Base-by-base conservation (phyloP, 2,329 filamentous ascomycete species). In the Pseudogymnoascus destructans region DNA sequence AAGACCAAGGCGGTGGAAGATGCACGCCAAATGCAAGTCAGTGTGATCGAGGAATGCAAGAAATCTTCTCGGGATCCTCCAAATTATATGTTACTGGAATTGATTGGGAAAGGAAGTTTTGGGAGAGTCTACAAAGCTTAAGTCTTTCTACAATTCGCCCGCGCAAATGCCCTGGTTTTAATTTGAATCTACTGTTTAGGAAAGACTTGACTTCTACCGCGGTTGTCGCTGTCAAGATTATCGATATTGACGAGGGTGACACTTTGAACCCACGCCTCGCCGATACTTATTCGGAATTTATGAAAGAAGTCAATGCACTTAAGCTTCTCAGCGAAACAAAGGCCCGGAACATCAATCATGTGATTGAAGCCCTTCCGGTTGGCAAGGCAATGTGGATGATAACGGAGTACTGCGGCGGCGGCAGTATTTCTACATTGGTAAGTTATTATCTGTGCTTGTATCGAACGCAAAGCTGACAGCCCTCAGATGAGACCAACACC, bases 321-420 rank as follows among this genome's bases (percentile, higher is more conserved):
- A 82, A 87, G 65, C 75, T 87, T 59, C 76, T 95, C 57, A 84
- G 85, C 66, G 84, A 88, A 63, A 86, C 79, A 63, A 85, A 83
- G 54, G 87, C 87, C 15, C 79, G 80, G 64, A 92, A 92, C 67
- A 84, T 95, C 72, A 93, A 92, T 68, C 79, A 84, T 64, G 85
- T 92, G 57, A 84, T 91, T 64, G 87, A 91, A 63, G 87, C 87
- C 3, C 77, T 91, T 17, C 82, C 86, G 7, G 82, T 92, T 35
- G 86, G 86, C 40, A 84, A 86, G 64, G 81, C 88, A 61, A 84
- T 95, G 73, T 95, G 89, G 89, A 88, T 93, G 74, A 82, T 93
- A 59, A 91, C 86, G 60, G 87, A 93, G 72, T 90, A 91, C 70
- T 91, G 88, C 65, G 87, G 86, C 5, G 89, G 89, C 61, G 89